Evolutionary conservation across 495 filamentous ascomycete species (phyloP).

Genomic region (Cenococcum geophilum): DNA sequence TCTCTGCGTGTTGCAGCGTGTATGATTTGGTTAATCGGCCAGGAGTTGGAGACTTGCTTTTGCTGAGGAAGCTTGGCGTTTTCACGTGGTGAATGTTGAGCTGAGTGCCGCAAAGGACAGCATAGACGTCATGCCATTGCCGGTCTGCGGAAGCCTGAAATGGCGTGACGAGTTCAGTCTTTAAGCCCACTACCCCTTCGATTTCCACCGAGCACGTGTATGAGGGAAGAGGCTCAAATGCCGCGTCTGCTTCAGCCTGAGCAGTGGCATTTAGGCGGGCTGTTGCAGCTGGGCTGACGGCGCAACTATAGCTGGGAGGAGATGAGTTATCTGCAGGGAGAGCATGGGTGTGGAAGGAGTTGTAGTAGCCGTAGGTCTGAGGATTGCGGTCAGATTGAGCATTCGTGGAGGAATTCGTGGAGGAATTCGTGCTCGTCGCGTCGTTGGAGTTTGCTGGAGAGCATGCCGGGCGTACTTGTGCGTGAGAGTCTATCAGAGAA

Average conservation of each 20-base stretch:
- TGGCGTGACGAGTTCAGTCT: constrained; percentile 53
- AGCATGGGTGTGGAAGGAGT: constrained; percentile 31
- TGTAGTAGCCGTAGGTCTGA: constrained; percentile 32
- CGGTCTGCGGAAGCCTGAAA: constrained; percentile 48
- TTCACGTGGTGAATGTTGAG: constrained; percentile 53
- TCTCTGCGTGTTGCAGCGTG: constrained; percentile 59
- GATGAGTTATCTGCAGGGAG: background rate
- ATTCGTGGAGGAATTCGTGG: background rate
- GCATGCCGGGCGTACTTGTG: background rate
- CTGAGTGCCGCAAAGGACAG: constrained; percentile 54
- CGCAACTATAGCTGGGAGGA: constrained; percentile 16
- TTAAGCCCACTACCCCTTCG: constrained; percentile 49
- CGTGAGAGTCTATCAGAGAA: background rate
- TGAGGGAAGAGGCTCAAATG: constrained; percentile 38
- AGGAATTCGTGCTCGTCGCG: background rate
- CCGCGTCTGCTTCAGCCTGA: constrained; percentile 4
- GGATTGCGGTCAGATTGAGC: constrained; percentile 4
- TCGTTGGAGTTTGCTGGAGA: background rate
- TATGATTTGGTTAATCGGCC: constrained; percentile 50
- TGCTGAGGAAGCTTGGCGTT: constrained; percentile 40
- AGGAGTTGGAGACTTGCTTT: constrained; percentile 22
- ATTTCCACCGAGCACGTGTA: constrained; percentile 52
- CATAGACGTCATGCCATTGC: constrained; percentile 52
- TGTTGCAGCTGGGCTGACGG: constrained; percentile 14
- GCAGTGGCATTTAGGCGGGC: constrained; percentile 13